Evolutionary conservation across 371 early-diverging fungal genomes (phyloP), one percentile per base, ranked within the genome.

Genomic region (Rhizopus stolonifer): DNA sequence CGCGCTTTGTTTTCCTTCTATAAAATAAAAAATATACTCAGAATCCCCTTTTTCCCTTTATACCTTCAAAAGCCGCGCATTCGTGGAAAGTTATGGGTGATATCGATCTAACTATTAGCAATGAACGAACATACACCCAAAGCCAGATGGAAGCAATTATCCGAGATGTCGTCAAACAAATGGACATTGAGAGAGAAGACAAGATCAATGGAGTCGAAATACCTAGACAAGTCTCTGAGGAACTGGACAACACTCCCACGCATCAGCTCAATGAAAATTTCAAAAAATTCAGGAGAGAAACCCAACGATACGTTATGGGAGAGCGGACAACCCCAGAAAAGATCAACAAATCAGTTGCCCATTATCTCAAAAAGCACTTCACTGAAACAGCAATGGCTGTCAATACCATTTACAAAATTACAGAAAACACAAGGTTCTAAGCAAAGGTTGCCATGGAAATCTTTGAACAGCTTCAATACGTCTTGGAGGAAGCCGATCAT

Each of bases 111-210:
- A 10, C 31, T 34, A 34, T 8, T 34, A 34, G 13, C 36, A 34
- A 34, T 14, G 36, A 34, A 34, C 6, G 36, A 34, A 13, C 13
- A 6, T 50, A 50, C 29, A 50, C 51, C 3, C 51, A 50, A 26
- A 40, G n/a, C 29, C 18, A 49, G 24, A 49, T 49, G 49, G 49
- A 49, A 36, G 24, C 23, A 8, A 50, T 50, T 40, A 18, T 40
- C 39, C n/a, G 51, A 40, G 2, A 3, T 13, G 18, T 50, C 42
- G 34, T 50, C 29, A 3, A 40, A 40, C 23, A 50, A 31, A 40
- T 50, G 17, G 51, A 50, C n/a, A 17, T 15, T 40, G 51, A 50
- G 23, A 38, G 26, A 50, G 51, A 50, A 40, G 40, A 38, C 10
- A 22, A 26, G 39, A 4, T 4, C 17, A n/a, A 3, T 3, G 51